Conservation (phyloP, 345 rosid species). For the Salix udensis region DNA sequence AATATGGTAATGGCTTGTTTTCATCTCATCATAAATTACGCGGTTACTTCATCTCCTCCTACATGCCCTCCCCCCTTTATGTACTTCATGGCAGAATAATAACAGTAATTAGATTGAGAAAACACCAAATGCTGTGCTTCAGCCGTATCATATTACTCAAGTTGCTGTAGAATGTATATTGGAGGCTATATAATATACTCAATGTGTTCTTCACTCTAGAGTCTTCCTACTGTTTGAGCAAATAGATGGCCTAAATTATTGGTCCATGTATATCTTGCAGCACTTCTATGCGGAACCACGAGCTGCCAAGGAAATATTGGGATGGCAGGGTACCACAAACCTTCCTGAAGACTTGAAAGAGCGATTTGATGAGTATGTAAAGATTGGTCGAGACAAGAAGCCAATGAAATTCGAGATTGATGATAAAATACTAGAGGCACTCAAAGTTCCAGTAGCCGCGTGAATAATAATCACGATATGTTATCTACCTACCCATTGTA, state of each 20-base stretch:
- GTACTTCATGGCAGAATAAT: neutral
- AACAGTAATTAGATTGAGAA: neutral
- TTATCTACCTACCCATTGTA: neutral
- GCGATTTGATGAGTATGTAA: constrained; percentile 65
- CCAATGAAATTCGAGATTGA: constrained; percentile 68
- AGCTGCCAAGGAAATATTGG: constrained; percentile 83
- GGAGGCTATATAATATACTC: neutral
- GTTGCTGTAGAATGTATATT: neutral
- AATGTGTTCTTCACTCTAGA: neutral
- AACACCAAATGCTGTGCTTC: neutral
- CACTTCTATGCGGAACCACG: constrained; percentile 94
- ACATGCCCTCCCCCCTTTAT: neutral
- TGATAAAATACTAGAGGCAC: constrained; percentile 72
- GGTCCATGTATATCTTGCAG: constrained; percentile 36
- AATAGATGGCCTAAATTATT: neutral
- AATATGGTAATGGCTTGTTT: constrained; percentile 52
- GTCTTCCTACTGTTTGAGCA: neutral
- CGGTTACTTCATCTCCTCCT: neutral
- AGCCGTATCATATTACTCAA: neutral
- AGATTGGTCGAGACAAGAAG: constrained; percentile 83
- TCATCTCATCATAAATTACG: neutral
- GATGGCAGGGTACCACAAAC: constrained; percentile 65
- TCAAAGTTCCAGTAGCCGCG: constrained; percentile 63
- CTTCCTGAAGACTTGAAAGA: constrained; percentile 86
- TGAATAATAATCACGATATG: constrained; percentile 20